Evolutionary conservation across 1,139 yeast genomes (phyloP).

Genomic region (Dujonia santamariae): DNA sequence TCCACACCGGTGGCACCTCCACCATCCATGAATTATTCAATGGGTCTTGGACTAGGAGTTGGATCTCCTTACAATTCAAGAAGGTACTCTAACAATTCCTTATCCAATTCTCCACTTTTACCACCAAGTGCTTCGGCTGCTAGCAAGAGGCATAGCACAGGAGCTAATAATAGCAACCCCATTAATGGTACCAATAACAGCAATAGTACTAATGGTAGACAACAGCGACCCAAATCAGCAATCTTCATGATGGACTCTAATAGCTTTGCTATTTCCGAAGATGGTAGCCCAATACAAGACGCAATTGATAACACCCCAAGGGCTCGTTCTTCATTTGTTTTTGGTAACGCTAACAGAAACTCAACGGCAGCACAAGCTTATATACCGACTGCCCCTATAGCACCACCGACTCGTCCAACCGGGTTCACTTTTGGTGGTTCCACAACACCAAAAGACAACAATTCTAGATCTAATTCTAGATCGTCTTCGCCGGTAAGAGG

Average conservation of each 20-base stretch:
- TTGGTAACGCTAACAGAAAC: conserved; percentile 7
- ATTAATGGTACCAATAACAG: conserved; percentile 10
- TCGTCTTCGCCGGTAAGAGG: conserved; percentile 16
- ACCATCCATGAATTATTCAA: conserved; percentile 1
- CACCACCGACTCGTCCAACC: conserved; percentile 13
- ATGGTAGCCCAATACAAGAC: conserved; percentile 20
- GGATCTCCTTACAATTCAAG: conserved; percentile 2
- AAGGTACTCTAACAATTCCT: conserved; percentile 4
- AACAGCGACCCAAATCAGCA: conserved; percentile 38
- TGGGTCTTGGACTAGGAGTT: neutral
- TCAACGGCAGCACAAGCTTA: conserved; percentile 5
- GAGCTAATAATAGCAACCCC: neutral
- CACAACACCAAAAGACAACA: neutral
- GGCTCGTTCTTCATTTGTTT: conserved; percentile 19
- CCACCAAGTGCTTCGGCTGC: conserved; percentile 2
- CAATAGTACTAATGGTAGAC: conserved; percentile 17
- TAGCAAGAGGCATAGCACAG: neutral
- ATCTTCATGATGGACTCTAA: conserved; percentile 28
- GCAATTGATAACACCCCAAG: conserved; percentile 21
- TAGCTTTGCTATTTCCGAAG: conserved; percentile 29
- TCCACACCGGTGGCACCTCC: conserved; percentile 9
- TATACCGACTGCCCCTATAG: conserved; percentile 10
- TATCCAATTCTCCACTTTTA: conserved; percentile 4
- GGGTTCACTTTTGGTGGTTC: conserved; percentile 1
- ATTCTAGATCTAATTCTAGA: conserved; percentile 1